A percentile compares a stretch with the other conserved stretches of the same genome.
Conservation (phyloP, 257 asterid genomes). For the Linderniella brevidens region DNA sequence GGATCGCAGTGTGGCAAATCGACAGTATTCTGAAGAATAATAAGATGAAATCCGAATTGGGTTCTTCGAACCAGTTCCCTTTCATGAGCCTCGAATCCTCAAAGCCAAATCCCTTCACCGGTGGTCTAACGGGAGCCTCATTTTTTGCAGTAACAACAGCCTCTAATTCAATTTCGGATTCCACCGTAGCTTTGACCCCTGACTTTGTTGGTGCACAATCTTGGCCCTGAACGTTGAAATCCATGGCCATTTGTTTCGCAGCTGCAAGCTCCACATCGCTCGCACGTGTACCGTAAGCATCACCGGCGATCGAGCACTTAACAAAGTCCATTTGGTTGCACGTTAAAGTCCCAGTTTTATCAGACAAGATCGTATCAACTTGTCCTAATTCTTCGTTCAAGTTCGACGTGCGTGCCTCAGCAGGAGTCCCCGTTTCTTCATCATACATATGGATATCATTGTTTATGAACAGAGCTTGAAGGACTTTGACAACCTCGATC, state of each 20-base stretch:
- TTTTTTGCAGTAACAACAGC: constrained; percentile 35
- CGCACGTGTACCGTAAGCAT: constrained; percentile 58
- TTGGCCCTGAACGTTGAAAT: constrained; percentile 49
- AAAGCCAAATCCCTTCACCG: constrained; percentile 84
- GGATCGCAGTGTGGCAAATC: constrained; percentile 90
- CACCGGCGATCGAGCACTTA: constrained; percentile 93
- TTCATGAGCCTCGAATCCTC: constrained; percentile 82
- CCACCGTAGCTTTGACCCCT: constrained; percentile 21
- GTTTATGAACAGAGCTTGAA: constrained; percentile 88
- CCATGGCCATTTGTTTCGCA: constrained; percentile 86
- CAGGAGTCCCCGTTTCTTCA: constrained; percentile 97
- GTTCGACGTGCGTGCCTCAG: constrained; percentile 92
- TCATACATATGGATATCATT: constrained; percentile 78
- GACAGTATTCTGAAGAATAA: constrained; percentile 75
- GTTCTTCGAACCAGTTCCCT: constrained; percentile 76
- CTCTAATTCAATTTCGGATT: constrained; percentile 64
- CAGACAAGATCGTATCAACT: constrained; percentile 90
- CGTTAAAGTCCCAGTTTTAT: constrained; percentile 96
- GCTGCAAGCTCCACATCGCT: constrained; percentile 98
- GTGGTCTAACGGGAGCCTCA: constrained; percentile 26
- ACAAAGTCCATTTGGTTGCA: constrained; percentile 99
- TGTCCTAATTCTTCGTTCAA: constrained; percentile 95
- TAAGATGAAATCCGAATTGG: constrained; percentile 38
- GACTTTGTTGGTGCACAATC: constrained; percentile 23
- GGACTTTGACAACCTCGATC: constrained; percentile 87